Evolutionary conservation across 306 rosid genomes (phyloP).

Genomic region (Amphicarpaea edgeworthii): DNA sequence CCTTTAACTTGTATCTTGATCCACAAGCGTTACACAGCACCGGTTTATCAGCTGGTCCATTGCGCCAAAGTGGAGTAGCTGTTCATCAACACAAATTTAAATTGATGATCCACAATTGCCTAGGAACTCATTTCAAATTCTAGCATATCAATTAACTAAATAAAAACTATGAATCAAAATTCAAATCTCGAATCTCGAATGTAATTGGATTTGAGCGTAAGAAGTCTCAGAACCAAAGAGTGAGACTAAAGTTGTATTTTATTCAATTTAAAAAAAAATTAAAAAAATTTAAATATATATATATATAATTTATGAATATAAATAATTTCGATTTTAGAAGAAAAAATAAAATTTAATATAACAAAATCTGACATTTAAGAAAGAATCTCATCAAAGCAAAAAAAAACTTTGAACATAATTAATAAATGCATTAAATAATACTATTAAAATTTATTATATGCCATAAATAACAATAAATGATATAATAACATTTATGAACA

Average conservation of each 20-base stretch:
- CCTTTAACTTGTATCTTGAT: constrained; percentile 28
- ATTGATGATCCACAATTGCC: too few relatives aligned
- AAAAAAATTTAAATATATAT: too few relatives aligned
- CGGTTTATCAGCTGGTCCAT: constrained; percentile 45
- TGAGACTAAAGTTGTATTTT: neutral
- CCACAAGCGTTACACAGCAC: constrained; percentile 49
- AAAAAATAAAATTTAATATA: neutral
- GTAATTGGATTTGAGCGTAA: too few relatives aligned
- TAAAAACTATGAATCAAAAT: too few relatives aligned
- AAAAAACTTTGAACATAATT: neutral
- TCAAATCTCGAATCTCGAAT: too few relatives aligned
- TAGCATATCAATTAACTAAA: too few relatives aligned
- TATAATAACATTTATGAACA: neutral
- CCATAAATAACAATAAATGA: neutral
- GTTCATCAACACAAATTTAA: neutral
- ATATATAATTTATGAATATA: neutral
- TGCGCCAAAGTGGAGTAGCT: constrained; percentile 50
- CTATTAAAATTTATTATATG: neutral
- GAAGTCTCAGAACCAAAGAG: too few relatives aligned
- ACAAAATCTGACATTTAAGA: neutral
- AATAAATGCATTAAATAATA: neutral
- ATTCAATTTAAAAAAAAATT: neutral
- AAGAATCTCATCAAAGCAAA: neutral
- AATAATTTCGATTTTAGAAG: neutral
- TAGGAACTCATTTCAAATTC: too few relatives aligned